Evolutionary conservation across 2,329 filamentous ascomycete species (phyloP), one percentile per base, ranked within the genome.

Genomic region (Colletotrichum siamense): DNA sequence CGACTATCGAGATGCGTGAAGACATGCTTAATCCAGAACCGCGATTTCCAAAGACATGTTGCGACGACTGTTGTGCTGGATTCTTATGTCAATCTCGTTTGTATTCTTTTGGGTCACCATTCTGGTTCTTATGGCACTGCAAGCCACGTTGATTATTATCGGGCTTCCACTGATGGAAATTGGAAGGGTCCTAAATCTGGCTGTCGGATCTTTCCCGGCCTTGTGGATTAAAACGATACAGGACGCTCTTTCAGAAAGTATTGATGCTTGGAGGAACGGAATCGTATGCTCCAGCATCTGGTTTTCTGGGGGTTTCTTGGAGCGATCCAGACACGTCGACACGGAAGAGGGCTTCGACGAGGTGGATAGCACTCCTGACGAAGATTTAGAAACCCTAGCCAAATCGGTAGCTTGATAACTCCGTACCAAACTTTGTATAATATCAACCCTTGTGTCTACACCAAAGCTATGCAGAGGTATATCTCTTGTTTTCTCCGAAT

Each of bases 401-500:
- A 22, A 49, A 22, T 22, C 44, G 18, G n/a, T 49, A 49, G n/a
- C 6, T 22, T 1, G 44, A 36, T 36, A 36, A 1, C 4, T 16
- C 36, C 1, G n/a, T 22, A 13, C 18, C 44, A 49, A 13, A 22
- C n/a, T 13, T 22, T 1, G 1, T 0, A 6, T 4, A 49, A 12
- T 4, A 49, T 49, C 44, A 49, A 3, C 44, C n/a, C 18, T 49
- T 22, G 44, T 49, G n/a, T 49, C 44, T 22, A 49, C 44, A 44
- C 39, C 39, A n/a, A 6, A 1, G 39, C 9, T 18, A 44, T n/a
- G 5, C 18, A 44, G 18, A 44, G 0, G 0, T 44, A 0, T 44
- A 44, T n/a, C 0, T n/a, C 18, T 44, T 44, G 0, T n/a, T n/a
- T n/a, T n/a, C 39, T n/a, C 18, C 39, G 8, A 39, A 39, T 39